These are phyloP conservation scores for Fusarium odoratissimum DNA, from an alignment of 2,329 filamentous ascomycete species.

Conservation along the genomic window DNA sequence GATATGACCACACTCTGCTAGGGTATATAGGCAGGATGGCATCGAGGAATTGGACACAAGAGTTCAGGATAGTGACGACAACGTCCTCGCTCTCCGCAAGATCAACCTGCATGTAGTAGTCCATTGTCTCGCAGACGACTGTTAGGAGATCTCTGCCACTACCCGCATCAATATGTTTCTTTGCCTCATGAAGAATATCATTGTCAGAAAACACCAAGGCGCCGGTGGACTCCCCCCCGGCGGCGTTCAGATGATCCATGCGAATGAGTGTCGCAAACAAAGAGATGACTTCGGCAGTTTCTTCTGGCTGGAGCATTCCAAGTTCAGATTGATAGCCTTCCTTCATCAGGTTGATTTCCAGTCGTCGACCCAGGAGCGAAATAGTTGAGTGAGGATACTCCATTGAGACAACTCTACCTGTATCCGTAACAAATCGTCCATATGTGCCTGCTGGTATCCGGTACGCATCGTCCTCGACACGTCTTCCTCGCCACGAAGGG, in stretches of 20 bases:
- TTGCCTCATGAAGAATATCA: slow-evolving; percentile 65
- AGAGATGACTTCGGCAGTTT: slow-evolving; percentile 78
- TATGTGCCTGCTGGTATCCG: slow-evolving; percentile 73
- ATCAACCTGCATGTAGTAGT: slow-evolving; percentile 72
- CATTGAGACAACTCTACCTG: slow-evolving; percentile 78
- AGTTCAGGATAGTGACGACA: slow-evolving; percentile 72
- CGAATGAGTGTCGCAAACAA: slow-evolving; percentile 78
- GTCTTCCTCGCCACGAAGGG: slow-evolving; percentile 57
- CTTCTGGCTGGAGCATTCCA: slow-evolving; percentile 66
- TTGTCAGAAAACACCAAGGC: slow-evolving; percentile 52
- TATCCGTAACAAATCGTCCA: slow-evolving; percentile 81
- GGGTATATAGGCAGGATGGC: slow-evolving; percentile 80
- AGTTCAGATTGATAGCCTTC: slow-evolving; percentile 65
- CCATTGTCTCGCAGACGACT: slow-evolving; percentile 87
- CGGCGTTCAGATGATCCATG: slow-evolving; percentile 57
- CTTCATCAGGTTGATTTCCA: slow-evolving; percentile 74
- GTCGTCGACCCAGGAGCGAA: slow-evolving; percentile 79
- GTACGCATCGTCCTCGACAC: slow-evolving; percentile 63
- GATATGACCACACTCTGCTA: slow-evolving; percentile 88
- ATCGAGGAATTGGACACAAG: slow-evolving; percentile 84
- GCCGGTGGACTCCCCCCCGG: slow-evolving; percentile 32
- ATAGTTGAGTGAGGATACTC: slow-evolving; percentile 85
- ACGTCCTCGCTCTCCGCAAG: slow-evolving; percentile 68
- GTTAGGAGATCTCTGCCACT: slow-evolving; percentile 79
- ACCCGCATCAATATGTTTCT: slow-evolving; percentile 62